Conservation (phyloP, 202 grass and related monocot genomes). For the Elaeis oleifera region DNA sequence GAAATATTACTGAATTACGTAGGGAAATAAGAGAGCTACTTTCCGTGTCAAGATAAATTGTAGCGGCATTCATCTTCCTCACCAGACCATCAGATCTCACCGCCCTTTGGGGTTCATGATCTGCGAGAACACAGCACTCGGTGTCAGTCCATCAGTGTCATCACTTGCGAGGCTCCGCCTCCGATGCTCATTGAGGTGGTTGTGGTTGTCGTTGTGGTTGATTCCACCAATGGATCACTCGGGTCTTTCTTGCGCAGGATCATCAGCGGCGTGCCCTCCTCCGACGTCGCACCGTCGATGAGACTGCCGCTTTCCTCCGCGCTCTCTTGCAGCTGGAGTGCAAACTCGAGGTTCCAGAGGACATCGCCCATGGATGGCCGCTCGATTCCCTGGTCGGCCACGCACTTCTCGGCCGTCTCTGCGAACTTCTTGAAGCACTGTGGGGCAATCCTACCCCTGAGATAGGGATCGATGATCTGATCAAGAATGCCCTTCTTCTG, state of each 20-base stretch:
- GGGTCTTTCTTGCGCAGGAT: background rate
- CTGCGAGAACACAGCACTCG: conserved; percentile 60
- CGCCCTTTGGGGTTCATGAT: conserved; percentile 63
- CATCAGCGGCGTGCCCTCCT: conserved; percentile 13
- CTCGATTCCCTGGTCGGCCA: conserved; percentile 46
- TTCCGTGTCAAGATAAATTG: too few species aligned
- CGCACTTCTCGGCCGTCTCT: conserved; percentile 55
- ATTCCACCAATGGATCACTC: conserved; percentile 27
- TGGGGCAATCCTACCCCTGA: conserved; percentile 47
- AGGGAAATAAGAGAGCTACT: too few species aligned
- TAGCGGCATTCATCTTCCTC: too few species aligned
- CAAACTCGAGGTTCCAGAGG: conserved; percentile 68
- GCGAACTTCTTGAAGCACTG: conserved; percentile 57
- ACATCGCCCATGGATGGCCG: conserved; percentile 66
- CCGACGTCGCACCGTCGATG: conserved; percentile 9
- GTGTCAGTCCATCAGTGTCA: conserved; percentile 38
- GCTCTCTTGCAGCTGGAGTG: conserved; percentile 53
- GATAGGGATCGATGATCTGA: conserved; percentile 53
- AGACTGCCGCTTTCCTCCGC: conserved; percentile 37
- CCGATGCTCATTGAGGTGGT: conserved; percentile 28
- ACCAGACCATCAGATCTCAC: conserved; percentile 11
- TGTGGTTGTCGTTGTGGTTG: conserved; percentile 32
- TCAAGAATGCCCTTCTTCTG: conserved; percentile 57
- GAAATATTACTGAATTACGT: too few species aligned
- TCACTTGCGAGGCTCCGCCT: conserved; percentile 39